A percentile compares a stretch with the other conserved stretches of the same genome.
These are phyloP conservation scores for Avena eriantha DNA, from an alignment of 176 grass and related monocot species.

Conservation along the genomic window DNA sequence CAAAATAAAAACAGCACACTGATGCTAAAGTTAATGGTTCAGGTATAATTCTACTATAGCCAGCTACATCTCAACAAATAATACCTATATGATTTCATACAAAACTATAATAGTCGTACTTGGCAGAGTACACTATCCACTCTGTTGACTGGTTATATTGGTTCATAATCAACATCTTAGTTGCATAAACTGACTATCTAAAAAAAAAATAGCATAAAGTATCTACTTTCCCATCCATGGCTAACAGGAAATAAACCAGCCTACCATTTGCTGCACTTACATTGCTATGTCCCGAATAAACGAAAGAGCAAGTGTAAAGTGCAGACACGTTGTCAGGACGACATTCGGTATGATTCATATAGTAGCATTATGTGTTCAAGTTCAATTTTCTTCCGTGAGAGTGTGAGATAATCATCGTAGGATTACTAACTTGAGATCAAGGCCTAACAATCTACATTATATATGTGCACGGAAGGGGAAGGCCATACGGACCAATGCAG, in stretches of 20 bases:
- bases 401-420: background rate
- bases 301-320: conserved; percentile 5
- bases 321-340: conserved; percentile 1
- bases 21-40: background rate
- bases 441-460: background rate
- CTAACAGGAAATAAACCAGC: background rate
- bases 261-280: background rate
- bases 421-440: conserved; percentile 22
- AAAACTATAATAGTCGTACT: background rate
- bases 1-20: background rate
- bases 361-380: conserved; percentile 18
- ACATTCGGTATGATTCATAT: background rate
- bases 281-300: background rate
- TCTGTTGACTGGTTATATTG: conserved; percentile 10
- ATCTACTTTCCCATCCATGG: background rate
- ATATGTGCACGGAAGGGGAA: background rate
- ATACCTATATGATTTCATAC: background rate
- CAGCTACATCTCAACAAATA: conserved; percentile 15
- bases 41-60: conserved; percentile 13
- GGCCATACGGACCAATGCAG: conserved; percentile 52
- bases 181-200: background rate
- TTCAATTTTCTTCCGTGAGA: background rate
- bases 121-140: background rate
- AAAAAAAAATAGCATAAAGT: background rate
- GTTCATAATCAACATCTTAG: conserved; percentile 18